Evolutionary conservation across 352 stramenopile species (phyloP).

Genomic region (Pythium apleroticum): DNA sequence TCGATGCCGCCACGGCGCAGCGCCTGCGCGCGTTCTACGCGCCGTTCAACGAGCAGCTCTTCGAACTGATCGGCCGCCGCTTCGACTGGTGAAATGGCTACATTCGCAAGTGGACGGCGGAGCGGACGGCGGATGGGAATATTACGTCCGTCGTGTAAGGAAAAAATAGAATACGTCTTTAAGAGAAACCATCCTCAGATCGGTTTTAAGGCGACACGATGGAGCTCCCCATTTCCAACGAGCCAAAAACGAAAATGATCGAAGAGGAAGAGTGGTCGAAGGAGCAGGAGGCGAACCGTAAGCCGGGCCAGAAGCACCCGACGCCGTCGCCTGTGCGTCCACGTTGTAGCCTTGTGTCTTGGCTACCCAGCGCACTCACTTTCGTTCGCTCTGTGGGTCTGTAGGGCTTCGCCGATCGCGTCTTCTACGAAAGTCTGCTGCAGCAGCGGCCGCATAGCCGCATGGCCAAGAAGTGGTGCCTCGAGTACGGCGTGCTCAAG

Average conservation of each 20-base stretch:
- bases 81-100: slow-evolving; percentile 34
- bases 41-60: slow-evolving; percentile 68
- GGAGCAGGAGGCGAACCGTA: slow-evolving; percentile 87
- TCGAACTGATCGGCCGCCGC: slow-evolving; percentile 45
- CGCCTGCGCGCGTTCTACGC: slow-evolving; percentile 63
- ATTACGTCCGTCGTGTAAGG: background rate
- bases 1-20: slow-evolving; percentile 31
- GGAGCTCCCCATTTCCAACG: background rate
- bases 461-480: slow-evolving; percentile 90
- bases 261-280: slow-evolving; percentile 89
- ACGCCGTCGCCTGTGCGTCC: slow-evolving; percentile 72
- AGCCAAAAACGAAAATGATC: slow-evolving; percentile 44
- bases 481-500: slow-evolving; percentile 89
- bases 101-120: background rate
- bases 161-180: slow-evolving; percentile 7
- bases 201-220: slow-evolving; percentile 5
- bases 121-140: slow-evolving; percentile 1
- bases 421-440: slow-evolving; percentile 90
- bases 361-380: slow-evolving; percentile 1
- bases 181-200: slow-evolving; percentile 6
- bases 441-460: slow-evolving; percentile 80
- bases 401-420: slow-evolving; percentile 83
- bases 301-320: slow-evolving; percentile 87
- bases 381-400: background rate
- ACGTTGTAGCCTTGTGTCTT: background rate